phyloP scores from a whole-genome alignment of 352 stramenopile genomes.

The Globisporangium spiculum region DNA sequence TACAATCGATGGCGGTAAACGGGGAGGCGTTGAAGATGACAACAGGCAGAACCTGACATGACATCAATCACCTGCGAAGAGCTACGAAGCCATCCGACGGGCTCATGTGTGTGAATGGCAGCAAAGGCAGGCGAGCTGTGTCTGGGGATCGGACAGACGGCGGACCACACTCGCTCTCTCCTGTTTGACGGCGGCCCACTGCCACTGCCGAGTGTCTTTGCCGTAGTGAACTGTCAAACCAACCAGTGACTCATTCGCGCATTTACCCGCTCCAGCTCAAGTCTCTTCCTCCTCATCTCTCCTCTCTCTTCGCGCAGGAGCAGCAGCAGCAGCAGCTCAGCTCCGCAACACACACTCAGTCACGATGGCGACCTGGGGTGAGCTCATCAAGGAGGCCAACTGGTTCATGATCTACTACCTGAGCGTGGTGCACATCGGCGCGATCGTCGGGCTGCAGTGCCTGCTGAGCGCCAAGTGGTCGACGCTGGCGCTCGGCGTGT shows the following conservation, averaged over 20 bases:
- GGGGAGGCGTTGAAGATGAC: background rate
- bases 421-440: constrained; percentile 90
- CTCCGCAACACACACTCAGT: background rate
- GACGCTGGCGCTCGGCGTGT: constrained; percentile 88
- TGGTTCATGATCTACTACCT: constrained; percentile 99
- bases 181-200: background rate
- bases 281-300: background rate
- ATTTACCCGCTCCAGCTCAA: constrained; percentile 10
- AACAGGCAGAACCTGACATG: constrained; percentile 4
- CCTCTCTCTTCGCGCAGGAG: background rate
- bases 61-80: background rate
- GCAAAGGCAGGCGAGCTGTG: background rate
- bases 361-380: constrained; percentile 50
- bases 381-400: constrained; percentile 91
- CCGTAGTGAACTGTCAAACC: background rate
- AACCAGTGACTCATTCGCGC: constrained; percentile 4
- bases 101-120: background rate
- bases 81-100: background rate
- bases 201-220: background rate
- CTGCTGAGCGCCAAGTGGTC: constrained; percentile 78
- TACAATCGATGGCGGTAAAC: background rate
- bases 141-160: constrained; percentile 1
- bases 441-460: constrained; percentile 82
- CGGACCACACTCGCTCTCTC: background rate
- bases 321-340: background rate